A percentile compares a stretch with the other conserved stretches of the same genome.
These are phyloP conservation scores for Vaccinium darrowii DNA, from an alignment of 148 eudicot species.

Conservation along the genomic window DNA sequence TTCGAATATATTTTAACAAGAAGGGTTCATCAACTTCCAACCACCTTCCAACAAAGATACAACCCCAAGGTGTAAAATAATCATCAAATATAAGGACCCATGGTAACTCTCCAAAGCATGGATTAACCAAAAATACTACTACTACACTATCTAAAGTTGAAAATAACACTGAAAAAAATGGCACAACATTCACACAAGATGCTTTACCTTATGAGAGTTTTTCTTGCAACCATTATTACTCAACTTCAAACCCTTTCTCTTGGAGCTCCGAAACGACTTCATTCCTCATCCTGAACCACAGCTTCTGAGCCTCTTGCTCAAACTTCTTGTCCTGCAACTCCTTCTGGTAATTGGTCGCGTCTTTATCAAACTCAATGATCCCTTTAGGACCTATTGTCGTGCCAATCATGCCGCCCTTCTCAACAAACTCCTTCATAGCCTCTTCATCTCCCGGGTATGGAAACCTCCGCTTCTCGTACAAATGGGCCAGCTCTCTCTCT, in stretches of 20 bases:
- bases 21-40: neutral
- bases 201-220: neutral
- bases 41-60: neutral
- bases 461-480: constrained; percentile 69
- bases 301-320: constrained; percentile 81
- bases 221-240: constrained; percentile 31
- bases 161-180: neutral
- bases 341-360: constrained; percentile 66
- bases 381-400: constrained; percentile 90
- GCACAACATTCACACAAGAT: neutral
- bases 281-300: constrained; percentile 87
- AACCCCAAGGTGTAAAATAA: neutral
- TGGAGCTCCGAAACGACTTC: constrained; percentile 81
- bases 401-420: constrained; percentile 95
- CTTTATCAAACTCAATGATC: constrained; percentile 59
- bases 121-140: neutral
- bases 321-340: constrained; percentile 88
- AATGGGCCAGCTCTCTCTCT: constrained; percentile 81
- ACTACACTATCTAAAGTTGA: neutral
- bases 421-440: constrained; percentile 84
- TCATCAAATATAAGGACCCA: neutral
- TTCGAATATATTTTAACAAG: no score
- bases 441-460: constrained; percentile 94
- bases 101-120: neutral
- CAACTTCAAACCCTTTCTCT: constrained; percentile 71